A percentile compares a stretch with the other conserved stretches of the same genome.
phyloP scores from a whole-genome alignment of 495 filamentous ascomycete genomes.

The Lasiosphaeria ovina region DNA sequence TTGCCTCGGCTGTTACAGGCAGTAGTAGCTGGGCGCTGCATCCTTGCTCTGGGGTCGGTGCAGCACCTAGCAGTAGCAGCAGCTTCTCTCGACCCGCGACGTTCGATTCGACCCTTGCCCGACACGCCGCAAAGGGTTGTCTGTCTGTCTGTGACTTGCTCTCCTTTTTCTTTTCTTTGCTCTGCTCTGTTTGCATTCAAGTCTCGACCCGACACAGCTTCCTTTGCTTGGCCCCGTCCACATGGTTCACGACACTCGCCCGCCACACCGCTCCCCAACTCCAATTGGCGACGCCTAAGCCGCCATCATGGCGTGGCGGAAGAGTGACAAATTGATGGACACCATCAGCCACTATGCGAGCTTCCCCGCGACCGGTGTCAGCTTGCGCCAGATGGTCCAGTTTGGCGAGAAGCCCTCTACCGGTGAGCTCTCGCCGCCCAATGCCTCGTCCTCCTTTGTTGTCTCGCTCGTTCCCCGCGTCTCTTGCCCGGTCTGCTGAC shows the following conservation, averaged over 20 bases:
- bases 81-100: too few species aligned
- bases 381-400: constrained; percentile 97
- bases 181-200: not conserved
- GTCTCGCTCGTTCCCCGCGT: constrained; percentile 21
- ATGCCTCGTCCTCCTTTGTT: constrained; percentile 8
- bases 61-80: too few species aligned
- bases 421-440: constrained; percentile 52
- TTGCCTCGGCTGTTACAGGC: constrained; percentile 26
- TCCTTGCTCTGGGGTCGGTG: not conserved
- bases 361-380: constrained; percentile 96
- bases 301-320: constrained; percentile 79
- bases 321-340: constrained; percentile 86
- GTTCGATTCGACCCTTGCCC: not conserved
- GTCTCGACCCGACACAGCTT: not conserved
- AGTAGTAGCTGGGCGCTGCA: not conserved
- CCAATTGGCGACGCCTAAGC: constrained; percentile 34
- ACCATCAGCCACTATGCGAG: constrained; percentile 98
- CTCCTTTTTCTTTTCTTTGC: not conserved
- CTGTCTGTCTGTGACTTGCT: not conserved
- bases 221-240: not conserved
- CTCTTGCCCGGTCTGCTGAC: not conserved
- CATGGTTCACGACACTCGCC: constrained; percentile 30
- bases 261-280: constrained; percentile 28
- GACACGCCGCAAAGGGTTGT: not conserved
- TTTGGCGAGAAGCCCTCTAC: constrained; percentile 89